phyloP scores from a whole-genome alignment of 2,329 filamentous ascomycete genomes.

The Ilyonectria destructans region DNA sequence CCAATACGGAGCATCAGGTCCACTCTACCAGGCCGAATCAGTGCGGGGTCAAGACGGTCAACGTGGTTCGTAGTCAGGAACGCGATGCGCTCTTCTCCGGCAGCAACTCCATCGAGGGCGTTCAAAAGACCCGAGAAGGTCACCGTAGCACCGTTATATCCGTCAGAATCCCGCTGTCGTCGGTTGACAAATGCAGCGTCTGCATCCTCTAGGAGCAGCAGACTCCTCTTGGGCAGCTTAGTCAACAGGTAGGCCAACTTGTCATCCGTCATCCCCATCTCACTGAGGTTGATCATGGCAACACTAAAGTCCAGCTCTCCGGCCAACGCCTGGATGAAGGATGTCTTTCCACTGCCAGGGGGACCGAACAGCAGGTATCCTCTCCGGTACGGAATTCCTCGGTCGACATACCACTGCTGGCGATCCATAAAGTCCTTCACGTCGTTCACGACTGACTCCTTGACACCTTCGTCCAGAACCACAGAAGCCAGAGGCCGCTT shows the following conservation, averaged over 20 bases:
- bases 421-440: constrained; percentile 86
- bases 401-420: constrained; percentile 91
- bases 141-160: constrained; percentile 89
- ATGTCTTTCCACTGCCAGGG: constrained; percentile 93
- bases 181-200: constrained; percentile 93
- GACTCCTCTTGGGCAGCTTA: constrained; percentile 85
- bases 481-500: constrained; percentile 93
- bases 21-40: constrained; percentile 92
- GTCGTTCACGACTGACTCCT: constrained; percentile 85
- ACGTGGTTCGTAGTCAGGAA: constrained; percentile 97
- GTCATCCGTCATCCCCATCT: constrained; percentile 91
- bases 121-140: constrained; percentile 95
- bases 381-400: constrained; percentile 93
- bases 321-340: constrained; percentile 95
- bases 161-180: constrained; percentile 82
- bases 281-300: constrained; percentile 91
- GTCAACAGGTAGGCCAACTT: constrained; percentile 89
- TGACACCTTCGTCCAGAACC: constrained; percentile 86
- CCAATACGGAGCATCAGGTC: constrained; percentile 95
- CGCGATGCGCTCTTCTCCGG: constrained; percentile 92
- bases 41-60: constrained; percentile 88
- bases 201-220: constrained; percentile 90
- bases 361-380: constrained; percentile 93
- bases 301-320: constrained; percentile 95
- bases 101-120: constrained; percentile 91